Evolutionary conservation across 2,329 filamentous ascomycete genomes (phyloP), one percentile per base, ranked within the genome.

Genomic region (Colletotrichum tanaceti): DNA sequence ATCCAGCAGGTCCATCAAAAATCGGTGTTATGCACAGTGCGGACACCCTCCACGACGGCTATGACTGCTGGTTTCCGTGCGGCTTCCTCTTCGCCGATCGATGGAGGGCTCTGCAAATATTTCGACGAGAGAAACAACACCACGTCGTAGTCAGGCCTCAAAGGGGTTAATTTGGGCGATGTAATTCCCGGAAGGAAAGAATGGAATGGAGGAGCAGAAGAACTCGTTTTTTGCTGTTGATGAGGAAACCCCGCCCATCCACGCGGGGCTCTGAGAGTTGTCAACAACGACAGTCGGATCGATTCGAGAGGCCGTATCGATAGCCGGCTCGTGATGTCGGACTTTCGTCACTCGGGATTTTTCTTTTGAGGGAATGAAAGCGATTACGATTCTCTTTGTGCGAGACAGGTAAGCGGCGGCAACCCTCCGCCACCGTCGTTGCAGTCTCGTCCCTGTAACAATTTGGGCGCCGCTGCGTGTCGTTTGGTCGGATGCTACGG

Each of bases 381-480:
- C 28, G 28, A 32, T 32, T 7, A 32, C 9, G 28, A 32, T 32
- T 32, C 28, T 32, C 6, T 32, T 32, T 32, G 28, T 7, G 28
- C 28, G 28, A 32, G 28, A 32, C 6, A 32, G 28, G 28, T 32
- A 32, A 32, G 28, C 28, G 28, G 5, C 28, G 28, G 28, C 28
- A 32, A 32, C 28, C 28, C 28, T 32, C 6, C 6, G 28, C 28
- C 28, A 32, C 28, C 4, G 28, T 7, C 28, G 28, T 5, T 32
- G 28, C 6, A 32, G 28, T 32, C 28, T 32, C 28, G 6, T 10
- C 18, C n/a, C 18, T 20, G 22, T 35, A n/a, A 66, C 20, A 44
- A 62, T 66, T 62, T 39, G 44, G 24, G 43, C 52, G 47, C 43
- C 59, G 53, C 59, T 47, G 61, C 61, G 49, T 44, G 55, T 62